Evolutionary conservation across 2,329 filamentous ascomycete genomes (phyloP).

Genomic region (Aspergillus texensis): DNA sequence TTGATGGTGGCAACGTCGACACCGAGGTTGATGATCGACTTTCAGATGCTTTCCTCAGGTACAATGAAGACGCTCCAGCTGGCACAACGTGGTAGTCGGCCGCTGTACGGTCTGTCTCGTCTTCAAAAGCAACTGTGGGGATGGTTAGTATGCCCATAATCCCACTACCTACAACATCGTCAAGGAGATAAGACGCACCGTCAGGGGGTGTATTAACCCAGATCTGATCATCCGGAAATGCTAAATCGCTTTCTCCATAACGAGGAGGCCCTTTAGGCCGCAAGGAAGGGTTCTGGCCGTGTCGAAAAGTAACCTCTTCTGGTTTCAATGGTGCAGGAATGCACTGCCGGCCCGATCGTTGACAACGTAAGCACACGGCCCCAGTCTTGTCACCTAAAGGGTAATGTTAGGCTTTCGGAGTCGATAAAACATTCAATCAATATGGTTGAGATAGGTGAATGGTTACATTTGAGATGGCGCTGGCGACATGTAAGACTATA

Average conservation of each 20-base stretch:
- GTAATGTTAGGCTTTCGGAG: slow-evolving; percentile 1
- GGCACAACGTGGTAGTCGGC: slow-evolving; percentile 37
- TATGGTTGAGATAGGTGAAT: not conserved
- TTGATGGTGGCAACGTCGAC: slow-evolving; percentile 23
- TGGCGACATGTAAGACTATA: slow-evolving; percentile 40
- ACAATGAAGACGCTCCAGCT: slow-evolving; percentile 18
- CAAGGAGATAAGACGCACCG: slow-evolving; percentile 26
- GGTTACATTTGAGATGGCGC: slow-evolving; percentile 42
- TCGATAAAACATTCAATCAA: not conserved
- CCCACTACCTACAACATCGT: not conserved
- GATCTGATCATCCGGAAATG: slow-evolving; percentile 36
- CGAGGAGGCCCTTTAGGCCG: slow-evolving; percentile 37
- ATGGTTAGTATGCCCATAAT: slow-evolving; percentile 5
- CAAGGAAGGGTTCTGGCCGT: slow-evolving; percentile 41
- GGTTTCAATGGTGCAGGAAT: slow-evolving; percentile 36
- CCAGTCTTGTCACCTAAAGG: slow-evolving; percentile 39
- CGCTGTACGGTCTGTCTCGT: slow-evolving; percentile 39
- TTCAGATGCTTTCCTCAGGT: slow-evolving; percentile 28
- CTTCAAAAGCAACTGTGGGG: slow-evolving; percentile 35
- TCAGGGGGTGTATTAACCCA: slow-evolving; percentile 34
- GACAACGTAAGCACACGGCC: slow-evolving; percentile 38
- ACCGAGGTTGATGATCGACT: slow-evolving; percentile 30
- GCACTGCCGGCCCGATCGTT: slow-evolving; percentile 39
- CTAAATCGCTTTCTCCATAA: slow-evolving; percentile 39
- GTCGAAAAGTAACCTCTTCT: slow-evolving; percentile 40